Evolutionary conservation across 495 filamentous ascomycete genomes (phyloP).

Genomic region (Aspergillus leporis): DNA sequence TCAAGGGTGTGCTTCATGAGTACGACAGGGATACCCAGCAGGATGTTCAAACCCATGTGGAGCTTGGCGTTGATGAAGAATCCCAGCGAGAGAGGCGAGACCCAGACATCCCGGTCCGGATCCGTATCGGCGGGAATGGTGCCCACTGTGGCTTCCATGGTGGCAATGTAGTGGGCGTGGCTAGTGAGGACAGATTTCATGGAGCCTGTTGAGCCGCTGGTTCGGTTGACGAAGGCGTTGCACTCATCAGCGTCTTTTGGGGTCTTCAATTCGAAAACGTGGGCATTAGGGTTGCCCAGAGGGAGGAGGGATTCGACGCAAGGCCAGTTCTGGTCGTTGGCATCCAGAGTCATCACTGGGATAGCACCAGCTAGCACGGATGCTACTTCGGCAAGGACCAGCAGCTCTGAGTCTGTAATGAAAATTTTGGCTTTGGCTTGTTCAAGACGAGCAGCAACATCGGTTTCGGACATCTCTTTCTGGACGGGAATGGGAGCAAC

Average conservation of each 20-base stretch:
- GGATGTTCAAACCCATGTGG: constrained; percentile 24
- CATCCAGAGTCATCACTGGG: constrained; percentile 8
- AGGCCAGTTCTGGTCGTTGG: background rate
- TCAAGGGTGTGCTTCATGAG: constrained; percentile 18
- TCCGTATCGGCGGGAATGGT: constrained; percentile 23
- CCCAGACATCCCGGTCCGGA: constrained; percentile 20
- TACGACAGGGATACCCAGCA: constrained; percentile 26
- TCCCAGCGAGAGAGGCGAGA: constrained; percentile 23
- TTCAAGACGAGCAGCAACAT: constrained; percentile 10
- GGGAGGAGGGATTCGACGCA: constrained; percentile 5
- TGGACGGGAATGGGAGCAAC: constrained; percentile 13
- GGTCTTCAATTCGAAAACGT: constrained; percentile 3
- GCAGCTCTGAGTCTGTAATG: constrained; percentile 8
- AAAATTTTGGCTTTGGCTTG: constrained; percentile 12
- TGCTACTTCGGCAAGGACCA: background rate
- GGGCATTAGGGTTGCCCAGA: background rate
- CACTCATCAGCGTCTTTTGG: background rate
- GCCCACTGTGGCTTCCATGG: constrained; percentile 14
- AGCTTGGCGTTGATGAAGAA: constrained; percentile 29
- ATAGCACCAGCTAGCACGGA: background rate
- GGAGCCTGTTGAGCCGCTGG: constrained; percentile 24
- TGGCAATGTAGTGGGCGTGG: constrained; percentile 24
- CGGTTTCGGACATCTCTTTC: constrained; percentile 10
- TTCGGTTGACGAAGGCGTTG: constrained; percentile 26
- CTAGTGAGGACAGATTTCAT: constrained; percentile 28